These are phyloP conservation scores for Cystobasidium ongulense DNA, from an alignment of 768 basidiomycete genomes.

Conservation along the genomic window DNA sequence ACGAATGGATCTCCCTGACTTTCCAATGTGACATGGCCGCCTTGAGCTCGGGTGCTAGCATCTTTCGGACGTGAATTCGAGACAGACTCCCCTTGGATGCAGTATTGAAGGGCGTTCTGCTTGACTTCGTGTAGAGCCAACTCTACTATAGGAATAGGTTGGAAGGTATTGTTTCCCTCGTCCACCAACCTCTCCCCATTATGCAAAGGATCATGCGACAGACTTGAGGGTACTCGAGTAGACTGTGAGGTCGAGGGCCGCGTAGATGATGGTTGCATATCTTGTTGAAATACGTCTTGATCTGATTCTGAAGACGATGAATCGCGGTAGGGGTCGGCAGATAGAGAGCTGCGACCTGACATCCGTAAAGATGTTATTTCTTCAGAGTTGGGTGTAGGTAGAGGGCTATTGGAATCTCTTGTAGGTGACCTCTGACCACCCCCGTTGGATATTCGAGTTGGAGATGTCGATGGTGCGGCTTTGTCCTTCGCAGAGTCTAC, in stretches of 20 bases:
- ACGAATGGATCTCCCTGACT: neutral
- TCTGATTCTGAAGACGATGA: neutral
- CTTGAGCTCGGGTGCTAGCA: neutral
- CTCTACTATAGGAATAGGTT: slow-evolving; percentile 7
- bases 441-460: neutral
- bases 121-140: neutral
- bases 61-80: neutral
- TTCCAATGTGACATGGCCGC: neutral
- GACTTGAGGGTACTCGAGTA: neutral
- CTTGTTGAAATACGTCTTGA: neutral
- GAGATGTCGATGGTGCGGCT: neutral
- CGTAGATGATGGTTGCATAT: neutral
- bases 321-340: neutral
- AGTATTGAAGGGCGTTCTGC: neutral
- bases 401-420: neutral
- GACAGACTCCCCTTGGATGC: neutral
- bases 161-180: neutral
- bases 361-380: neutral
- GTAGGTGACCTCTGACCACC: neutral
- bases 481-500: neutral
- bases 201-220: neutral
- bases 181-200: neutral
- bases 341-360: neutral
- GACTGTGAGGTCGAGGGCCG: neutral
- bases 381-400: neutral